Percentiles rank a stretch among this genome's conserved stretches.
These are phyloP conservation scores for Ceriops tagal DNA, from an alignment of 345 rosid genomes.

Conservation along the genomic window DNA sequence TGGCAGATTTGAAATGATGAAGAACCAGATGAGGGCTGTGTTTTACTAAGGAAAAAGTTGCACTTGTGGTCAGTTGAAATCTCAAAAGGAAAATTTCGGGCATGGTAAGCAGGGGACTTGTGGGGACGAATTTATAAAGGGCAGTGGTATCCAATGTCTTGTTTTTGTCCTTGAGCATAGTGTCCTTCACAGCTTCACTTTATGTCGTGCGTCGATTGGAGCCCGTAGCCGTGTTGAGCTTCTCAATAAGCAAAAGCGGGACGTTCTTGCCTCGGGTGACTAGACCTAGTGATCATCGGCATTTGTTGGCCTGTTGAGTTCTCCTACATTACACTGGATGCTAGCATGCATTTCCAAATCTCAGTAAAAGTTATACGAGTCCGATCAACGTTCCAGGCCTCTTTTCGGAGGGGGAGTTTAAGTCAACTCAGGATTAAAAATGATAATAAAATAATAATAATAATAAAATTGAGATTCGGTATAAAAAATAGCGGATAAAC, in stretches of 20 bases:
- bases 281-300: neutral
- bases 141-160: neutral
- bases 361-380: neutral
- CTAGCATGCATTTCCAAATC: no score
- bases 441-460: neutral
- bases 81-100: neutral
- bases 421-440: neutral
- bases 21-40: no score
- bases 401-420: neutral
- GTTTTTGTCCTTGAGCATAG: neutral
- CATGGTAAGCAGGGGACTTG: neutral
- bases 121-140: neutral
- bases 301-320: neutral
- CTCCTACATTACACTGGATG: no score
- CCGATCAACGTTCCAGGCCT: no score
- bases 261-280: neutral
- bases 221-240: slow-evolving; percentile 1
- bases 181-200: neutral
- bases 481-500: no score
- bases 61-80: neutral
- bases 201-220: slow-evolving; percentile 6
- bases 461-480: neutral
- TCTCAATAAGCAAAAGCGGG: neutral
- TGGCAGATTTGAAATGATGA: neutral
- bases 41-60: neutral